A percentile compares a stretch with the other conserved stretches of the same genome.
phyloP scores from a whole-genome alignment of 2,329 filamentous ascomycete genomes.

The Aotearoamyces nothofagi region DNA sequence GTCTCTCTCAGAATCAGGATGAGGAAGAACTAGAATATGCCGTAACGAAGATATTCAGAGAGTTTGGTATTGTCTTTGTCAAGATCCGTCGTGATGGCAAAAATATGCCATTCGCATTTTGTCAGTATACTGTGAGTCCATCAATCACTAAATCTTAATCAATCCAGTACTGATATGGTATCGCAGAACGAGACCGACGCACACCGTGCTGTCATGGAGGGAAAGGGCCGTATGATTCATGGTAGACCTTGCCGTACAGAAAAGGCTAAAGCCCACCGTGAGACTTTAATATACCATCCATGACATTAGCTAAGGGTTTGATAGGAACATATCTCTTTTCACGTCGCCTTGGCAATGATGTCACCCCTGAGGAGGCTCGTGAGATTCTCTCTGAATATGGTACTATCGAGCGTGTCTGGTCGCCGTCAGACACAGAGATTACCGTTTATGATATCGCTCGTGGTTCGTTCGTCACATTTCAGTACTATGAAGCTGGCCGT shows the following conservation, averaged over 20 bases:
- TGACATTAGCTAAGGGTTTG: not conserved
- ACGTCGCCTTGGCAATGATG: slow-evolving; percentile 20
- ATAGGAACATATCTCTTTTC: slow-evolving; percentile 34
- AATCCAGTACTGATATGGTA: too few species aligned
- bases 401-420: slow-evolving; percentile 19
- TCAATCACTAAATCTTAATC: too few species aligned
- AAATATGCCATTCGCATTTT: slow-evolving; percentile 49
- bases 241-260: slow-evolving; percentile 45
- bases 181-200: slow-evolving; percentile 33
- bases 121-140: slow-evolving; percentile 44
- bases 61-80: slow-evolving; percentile 41
- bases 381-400: slow-evolving; percentile 29
- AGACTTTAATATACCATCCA: slow-evolving; percentile 16
- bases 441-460: slow-evolving; percentile 16
- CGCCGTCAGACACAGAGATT: slow-evolving; percentile 12
- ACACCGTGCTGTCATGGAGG: slow-evolving; percentile 28
- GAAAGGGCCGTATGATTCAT: slow-evolving; percentile 31
- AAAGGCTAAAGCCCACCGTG: slow-evolving; percentile 42
- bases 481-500: slow-evolving; percentile 33
- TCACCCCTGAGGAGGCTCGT: slow-evolving; percentile 28
- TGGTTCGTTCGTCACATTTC: slow-evolving; percentile 32
- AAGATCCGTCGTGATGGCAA: slow-evolving; percentile 46
- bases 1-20: slow-evolving; percentile 32
- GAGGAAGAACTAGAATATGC: slow-evolving; percentile 35
- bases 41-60: slow-evolving; percentile 34